These are phyloP conservation scores for Coniella lustricola DNA, from an alignment of 2,329 filamentous ascomycete genomes.

Conservation along the genomic window DNA sequence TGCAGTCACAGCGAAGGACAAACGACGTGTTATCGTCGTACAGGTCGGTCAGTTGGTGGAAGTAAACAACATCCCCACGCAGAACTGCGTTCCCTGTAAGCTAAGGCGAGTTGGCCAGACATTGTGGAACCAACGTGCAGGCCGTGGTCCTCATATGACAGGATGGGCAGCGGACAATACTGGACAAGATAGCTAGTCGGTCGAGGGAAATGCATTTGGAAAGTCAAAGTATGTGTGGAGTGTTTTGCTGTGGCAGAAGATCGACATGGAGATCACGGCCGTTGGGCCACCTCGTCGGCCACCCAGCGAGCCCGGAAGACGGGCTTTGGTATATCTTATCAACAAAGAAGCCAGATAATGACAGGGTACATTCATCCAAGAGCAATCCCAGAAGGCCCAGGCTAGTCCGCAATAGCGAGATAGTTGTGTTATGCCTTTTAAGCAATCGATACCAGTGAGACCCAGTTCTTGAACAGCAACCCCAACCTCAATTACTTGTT, in stretches of 20 bases:
- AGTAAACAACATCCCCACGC: neutral
- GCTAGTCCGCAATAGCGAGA: no score
- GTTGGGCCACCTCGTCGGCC: no score
- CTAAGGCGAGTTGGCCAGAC: conserved; percentile 3
- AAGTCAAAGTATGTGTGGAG: neutral
- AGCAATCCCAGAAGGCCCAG: no score
- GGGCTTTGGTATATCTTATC: no score
- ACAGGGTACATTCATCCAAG: no score
- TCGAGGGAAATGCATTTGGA: no score
- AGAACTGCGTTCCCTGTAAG: neutral
- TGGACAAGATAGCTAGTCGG: neutral
- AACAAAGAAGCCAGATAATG: no score
- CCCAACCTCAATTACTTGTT: neutral
- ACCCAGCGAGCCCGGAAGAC: no score
- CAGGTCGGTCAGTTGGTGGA: conserved; percentile 2
- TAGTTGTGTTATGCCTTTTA: no score
- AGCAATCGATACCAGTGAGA: no score
- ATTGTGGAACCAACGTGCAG: conserved; percentile 9
- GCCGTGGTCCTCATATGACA: neutral
- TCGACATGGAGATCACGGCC: neutral
- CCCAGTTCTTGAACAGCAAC: no score
- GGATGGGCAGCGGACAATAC: no score
- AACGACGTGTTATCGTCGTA: conserved; percentile 5
- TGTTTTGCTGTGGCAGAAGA: conserved; percentile 1
- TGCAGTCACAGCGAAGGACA: conserved; percentile 1